Percentiles rank a stretch among this genome's conserved stretches.
phyloP scores from a whole-genome alignment of 2,329 filamentous ascomycete species.

The Curvularia sp. region DNA sequence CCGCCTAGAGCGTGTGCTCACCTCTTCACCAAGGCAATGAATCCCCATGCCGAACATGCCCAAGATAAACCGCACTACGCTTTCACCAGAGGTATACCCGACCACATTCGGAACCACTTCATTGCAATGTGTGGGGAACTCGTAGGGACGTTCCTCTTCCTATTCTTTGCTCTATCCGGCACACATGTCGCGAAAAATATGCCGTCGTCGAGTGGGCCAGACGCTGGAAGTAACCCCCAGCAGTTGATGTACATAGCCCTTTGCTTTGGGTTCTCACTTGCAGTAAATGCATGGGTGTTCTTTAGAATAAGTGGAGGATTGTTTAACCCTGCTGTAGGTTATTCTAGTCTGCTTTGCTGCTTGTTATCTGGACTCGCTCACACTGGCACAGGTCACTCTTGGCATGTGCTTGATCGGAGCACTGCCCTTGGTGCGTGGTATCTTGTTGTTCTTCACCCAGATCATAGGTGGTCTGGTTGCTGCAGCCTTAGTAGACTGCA shows the following conservation, averaged over 20 bases:
- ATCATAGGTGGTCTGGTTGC: neutral
- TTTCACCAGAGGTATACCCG: neutral
- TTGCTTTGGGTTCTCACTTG: conserved; percentile 51
- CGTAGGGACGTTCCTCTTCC: conserved; percentile 51
- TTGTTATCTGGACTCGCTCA: neutral
- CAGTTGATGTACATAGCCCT: conserved; percentile 49
- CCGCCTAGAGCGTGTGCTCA: neutral
- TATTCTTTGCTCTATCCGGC: conserved; percentile 51
- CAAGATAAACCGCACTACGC: neutral
- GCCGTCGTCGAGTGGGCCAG: conserved; percentile 25
- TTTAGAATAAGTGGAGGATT: conserved; percentile 38
- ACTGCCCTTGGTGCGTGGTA: neutral
- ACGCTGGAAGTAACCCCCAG: conserved; percentile 27
- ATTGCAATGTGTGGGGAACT: conserved; percentile 45
- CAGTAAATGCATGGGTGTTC: conserved; percentile 51
- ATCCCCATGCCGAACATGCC: neutral
- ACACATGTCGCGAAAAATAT: conserved; percentile 51
- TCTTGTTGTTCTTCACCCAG: neutral
- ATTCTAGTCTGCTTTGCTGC: neutral
- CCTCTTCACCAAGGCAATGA: neutral
- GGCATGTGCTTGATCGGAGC: neutral
- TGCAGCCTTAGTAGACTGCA: neutral
- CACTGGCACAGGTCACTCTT: neutral
- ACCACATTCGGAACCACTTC: conserved; percentile 21
- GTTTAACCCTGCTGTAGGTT: conserved; percentile 27